A percentile compares a stretch with the other conserved stretches of the same genome.
These are phyloP conservation scores for Solanum arcanum DNA, from an alignment of 257 asterid species.

Conservation along the genomic window DNA sequence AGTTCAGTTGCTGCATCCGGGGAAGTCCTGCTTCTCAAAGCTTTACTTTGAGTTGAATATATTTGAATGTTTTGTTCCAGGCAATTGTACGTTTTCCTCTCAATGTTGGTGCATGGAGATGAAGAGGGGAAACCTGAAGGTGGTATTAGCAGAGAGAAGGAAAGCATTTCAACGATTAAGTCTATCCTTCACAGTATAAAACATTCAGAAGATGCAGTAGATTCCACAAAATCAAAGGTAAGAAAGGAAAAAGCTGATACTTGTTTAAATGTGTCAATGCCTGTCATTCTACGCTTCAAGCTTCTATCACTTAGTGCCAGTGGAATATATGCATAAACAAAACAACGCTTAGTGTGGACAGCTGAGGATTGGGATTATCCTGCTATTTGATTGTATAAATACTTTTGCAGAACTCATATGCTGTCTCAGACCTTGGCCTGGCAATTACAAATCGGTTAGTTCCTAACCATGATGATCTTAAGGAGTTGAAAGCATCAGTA, in stretches of 20 bases:
- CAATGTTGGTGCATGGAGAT: conserved; percentile 80
- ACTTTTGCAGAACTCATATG: conserved; percentile 62
- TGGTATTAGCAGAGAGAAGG: conserved; percentile 56
- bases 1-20: background rate
- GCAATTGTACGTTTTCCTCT: conserved; percentile 68
- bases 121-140: conserved; percentile 61
- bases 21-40: background rate
- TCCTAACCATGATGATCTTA: conserved; percentile 43
- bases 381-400: conserved; percentile 10
- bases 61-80: conserved; percentile 35
- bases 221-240: conserved; percentile 75
- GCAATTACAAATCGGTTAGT: conserved; percentile 50
- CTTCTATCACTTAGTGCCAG: background rate
- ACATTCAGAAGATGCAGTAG: conserved; percentile 67
- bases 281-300: background rate
- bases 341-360: background rate
- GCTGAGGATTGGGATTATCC: conserved; percentile 13
- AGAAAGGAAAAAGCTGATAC: background rate
- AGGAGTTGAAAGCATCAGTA: conserved; percentile 42
- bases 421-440: conserved; percentile 76
- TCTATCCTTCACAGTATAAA: conserved; percentile 61
- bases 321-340: background rate
- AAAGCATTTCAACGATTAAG: conserved; percentile 39
- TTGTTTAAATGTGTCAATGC: background rate
- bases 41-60: background rate